Evolutionary conservation across 176 grass and related monocot genomes (phyloP).

Genomic region (Miscanthus lutarioriparius): DNA sequence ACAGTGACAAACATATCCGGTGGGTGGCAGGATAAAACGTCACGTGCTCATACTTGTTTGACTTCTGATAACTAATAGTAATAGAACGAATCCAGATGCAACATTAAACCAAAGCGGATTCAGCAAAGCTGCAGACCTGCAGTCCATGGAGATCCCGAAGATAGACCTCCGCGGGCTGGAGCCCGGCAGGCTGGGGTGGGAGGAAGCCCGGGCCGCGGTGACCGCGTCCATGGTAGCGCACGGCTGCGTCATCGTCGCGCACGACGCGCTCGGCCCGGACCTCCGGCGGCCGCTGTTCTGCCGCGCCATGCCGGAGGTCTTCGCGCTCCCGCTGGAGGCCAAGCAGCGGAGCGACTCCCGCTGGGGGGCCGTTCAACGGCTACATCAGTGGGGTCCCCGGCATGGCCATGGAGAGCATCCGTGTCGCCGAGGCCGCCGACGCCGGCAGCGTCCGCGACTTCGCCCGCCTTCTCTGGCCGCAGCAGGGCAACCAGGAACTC

Average conservation of each 20-base stretch:
- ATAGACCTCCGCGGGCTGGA: constrained; percentile 39
- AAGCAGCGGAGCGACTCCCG: constrained; percentile 36
- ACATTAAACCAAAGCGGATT: neutral
- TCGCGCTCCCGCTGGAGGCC: constrained; percentile 44
- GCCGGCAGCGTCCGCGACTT: constrained; percentile 27
- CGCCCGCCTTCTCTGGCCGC: constrained; percentile 34
- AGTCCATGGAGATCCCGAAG: constrained; percentile 20
- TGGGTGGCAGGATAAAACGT: neutral
- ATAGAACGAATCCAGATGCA: neutral
- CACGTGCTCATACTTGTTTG: neutral
- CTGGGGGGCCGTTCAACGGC: neutral
- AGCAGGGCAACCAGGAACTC: constrained; percentile 38
- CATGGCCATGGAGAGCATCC: constrained; percentile 49
- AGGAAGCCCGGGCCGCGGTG: constrained; percentile 27
- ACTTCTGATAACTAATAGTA: neutral
- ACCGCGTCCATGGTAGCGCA: constrained; percentile 45
- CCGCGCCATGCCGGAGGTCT: constrained; percentile 42
- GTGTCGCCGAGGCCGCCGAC: constrained; percentile 38
- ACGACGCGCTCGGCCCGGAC: constrained; percentile 39
- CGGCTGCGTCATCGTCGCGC: constrained; percentile 49
- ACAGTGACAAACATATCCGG: neutral
- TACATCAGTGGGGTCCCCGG: constrained; percentile 41
- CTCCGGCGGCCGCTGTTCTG: constrained; percentile 43
- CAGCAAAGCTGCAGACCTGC: neutral
- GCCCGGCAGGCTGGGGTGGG: constrained; percentile 32